Base-by-base conservation (phyloP, 2,329 filamentous ascomycete genomes). In the Emericellopsis atlantica region DNA sequence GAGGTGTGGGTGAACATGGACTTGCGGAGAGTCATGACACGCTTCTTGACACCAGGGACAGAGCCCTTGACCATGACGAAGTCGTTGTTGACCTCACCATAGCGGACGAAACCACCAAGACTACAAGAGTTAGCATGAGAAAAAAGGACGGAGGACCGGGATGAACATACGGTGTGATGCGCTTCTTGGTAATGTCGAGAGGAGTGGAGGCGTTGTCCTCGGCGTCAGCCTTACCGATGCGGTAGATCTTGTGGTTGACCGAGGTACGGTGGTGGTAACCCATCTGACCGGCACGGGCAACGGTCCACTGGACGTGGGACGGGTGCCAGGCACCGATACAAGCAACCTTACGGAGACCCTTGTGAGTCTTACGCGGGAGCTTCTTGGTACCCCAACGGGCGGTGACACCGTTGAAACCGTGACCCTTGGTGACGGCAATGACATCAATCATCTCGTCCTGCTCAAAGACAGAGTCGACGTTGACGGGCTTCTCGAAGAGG, bases 311-410 rank as follows among this genome's bases (percentile, higher is more conserved):
- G 71, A 98, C 92, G 87, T 98, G 92, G 71, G 85, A 88, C 65
- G 92, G 92, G 79, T 98, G 92, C 92, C 92, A 98, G 60, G 92
- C 92, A 85, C 92, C 92, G 70, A 98, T 98, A 95, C 92, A 98
- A 65, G 92, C 92, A 59, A 98, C 90, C 85, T 98, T 98, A 64
- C 92, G 84, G 64, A 98, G 88, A 95, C 92, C 92, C 84, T 98
- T 98, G 85, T 98, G 92, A 49, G 92, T 98, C 88, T 98, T 98
- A 67, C 92, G 87, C 57, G 92, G 92, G 62, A 98, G 87, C 87
- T 96, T 98, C 86, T 95, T 98, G 76, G 92, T 98, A 60, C 92
- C 92, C 92, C 92, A 98, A 74, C 92, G 82, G 69, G 81, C 76
- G 54, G 92, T 98, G 60, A 98, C 92, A 84, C 92, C 92, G 67